Evolutionary conservation across 192 early-diverging fungal species (phyloP).

Genomic region (Radiomyces spectabilis): DNA sequence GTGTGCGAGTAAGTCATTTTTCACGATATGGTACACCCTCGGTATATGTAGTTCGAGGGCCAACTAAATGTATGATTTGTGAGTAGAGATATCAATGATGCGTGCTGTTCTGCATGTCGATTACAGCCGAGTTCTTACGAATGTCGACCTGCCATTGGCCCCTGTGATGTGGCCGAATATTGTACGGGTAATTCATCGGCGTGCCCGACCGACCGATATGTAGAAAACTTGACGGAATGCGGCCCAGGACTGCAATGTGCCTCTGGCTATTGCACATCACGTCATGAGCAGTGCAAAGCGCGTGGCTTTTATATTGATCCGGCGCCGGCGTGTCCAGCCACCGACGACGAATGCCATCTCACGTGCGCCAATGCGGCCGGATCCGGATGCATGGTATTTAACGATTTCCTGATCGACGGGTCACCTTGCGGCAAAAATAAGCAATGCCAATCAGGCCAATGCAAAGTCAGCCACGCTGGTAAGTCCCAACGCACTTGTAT

Average conservation of each 20-base stretch:
- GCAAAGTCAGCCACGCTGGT: too few species aligned
- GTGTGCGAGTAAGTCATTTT: constrained; percentile 49
- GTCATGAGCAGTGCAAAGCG: constrained; percentile 60
- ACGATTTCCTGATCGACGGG: constrained; percentile 61
- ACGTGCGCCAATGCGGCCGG: constrained; percentile 50
- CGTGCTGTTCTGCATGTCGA: constrained; percentile 74
- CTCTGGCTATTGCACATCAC: constrained; percentile 64
- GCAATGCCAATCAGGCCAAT: too few species aligned
- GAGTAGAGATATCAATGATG: constrained; percentile 69
- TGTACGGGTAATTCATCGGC: constrained; percentile 65
- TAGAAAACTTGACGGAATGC: constrained; percentile 64
- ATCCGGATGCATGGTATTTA: constrained; percentile 44
- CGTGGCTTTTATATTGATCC: constrained; percentile 45
- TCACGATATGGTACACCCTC: background rate
- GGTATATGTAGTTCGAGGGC: background rate
- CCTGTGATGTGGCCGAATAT: constrained; percentile 73
- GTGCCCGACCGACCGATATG: constrained; percentile 65
- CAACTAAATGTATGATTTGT: background rate
- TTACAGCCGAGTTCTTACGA: constrained; percentile 43
- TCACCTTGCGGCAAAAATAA: constrained; percentile 57
- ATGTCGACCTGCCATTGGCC: constrained; percentile 67
- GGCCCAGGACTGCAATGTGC: constrained; percentile 49
- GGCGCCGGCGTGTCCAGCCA: constrained; percentile 43
- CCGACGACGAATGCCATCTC: constrained; percentile 52
- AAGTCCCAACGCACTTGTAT: too few species aligned